Conservation (phyloP, 1,284 basidiomycete genomes). For the Gomphus bonarii region DNA sequence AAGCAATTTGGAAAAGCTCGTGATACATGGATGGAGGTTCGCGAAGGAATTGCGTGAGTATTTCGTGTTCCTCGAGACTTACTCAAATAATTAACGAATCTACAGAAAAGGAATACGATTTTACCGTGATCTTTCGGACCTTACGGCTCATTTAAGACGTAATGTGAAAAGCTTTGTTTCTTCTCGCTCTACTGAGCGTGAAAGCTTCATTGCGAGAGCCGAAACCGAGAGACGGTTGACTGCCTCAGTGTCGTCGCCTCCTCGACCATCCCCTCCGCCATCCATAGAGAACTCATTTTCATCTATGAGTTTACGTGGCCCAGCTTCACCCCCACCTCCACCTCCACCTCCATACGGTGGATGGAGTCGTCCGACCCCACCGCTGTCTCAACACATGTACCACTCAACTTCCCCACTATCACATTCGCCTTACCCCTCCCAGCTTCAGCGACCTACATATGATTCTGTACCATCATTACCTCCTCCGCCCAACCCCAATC, state of each 20-base stretch:
- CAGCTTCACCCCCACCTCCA: slow-evolving; percentile 10
- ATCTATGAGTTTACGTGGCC: slow-evolving; percentile 4
- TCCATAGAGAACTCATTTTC: slow-evolving; percentile 8
- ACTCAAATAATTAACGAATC: slow-evolving; percentile 10
- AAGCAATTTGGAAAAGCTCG: slow-evolving; percentile 64
- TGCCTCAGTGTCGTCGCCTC: slow-evolving; percentile 12
- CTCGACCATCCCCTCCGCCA: slow-evolving; percentile 13
- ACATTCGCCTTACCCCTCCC: slow-evolving; percentile 11
- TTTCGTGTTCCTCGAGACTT: slow-evolving; percentile 7
- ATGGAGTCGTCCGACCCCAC: slow-evolving; percentile 13
- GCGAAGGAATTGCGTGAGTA: slow-evolving; percentile 73
- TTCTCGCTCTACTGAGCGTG: slow-evolving; percentile 62
- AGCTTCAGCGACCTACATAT: slow-evolving; percentile 4
- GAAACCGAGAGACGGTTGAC: slow-evolving; percentile 61
- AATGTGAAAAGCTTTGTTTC: slow-evolving; percentile 57
- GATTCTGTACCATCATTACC: slow-evolving; percentile 13
- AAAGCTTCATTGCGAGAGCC: slow-evolving; percentile 54
- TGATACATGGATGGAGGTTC: slow-evolving; percentile 79
- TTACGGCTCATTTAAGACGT: slow-evolving; percentile 49
- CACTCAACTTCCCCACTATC: slow-evolving; percentile 9
- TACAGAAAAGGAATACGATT: slow-evolving; percentile 79
- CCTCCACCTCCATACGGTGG: no score
- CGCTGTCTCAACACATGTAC: slow-evolving; percentile 14
- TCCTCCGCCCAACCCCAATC: slow-evolving; percentile 13
- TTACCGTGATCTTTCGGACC: slow-evolving; percentile 72